Base-by-base conservation (phyloP, 495 filamentous ascomycete genomes). In the Annulohypoxylon maeteangense region DNA sequence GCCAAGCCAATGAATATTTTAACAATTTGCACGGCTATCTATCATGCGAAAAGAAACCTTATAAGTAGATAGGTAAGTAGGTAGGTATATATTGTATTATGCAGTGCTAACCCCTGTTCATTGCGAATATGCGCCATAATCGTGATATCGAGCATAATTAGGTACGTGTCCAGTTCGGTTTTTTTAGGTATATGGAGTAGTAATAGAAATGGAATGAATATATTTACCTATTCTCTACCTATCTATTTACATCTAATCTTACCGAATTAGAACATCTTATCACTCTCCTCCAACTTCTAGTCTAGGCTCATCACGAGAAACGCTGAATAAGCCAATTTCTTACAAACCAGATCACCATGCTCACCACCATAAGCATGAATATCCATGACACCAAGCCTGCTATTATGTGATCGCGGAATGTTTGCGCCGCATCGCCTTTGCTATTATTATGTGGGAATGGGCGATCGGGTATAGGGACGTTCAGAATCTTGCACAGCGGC, bases 391-490 rank as follows among this genome's bases (percentile, higher is more conserved):
- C 22, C 8, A 70, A 3, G 0, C 72, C 75, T 4, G 72, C 75
- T 50, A 71, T 27, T 31, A 75, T 42, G 14, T 77, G 75, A 7
- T 75, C 72, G 20, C 72, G 62, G 40, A 73, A 68, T 18, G 57
- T 70, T 29, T 75, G 73, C 14, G 72, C 69, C 12, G 75, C 75
- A 7, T 72, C 69, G 34, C 65, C 61, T 58, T 77, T 71, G 57
- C 75, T 77, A 55, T 82, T 81, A 53, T 75, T 76, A 31, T 74
- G 75, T 25, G 81, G 81, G 58, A 82, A 81, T 18, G 76, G 72
- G 6, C 44, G 53, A 34, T 78, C 75, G n/a, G 81, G 81, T 51
- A 81, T 55, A 6, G 79, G 76, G 27, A 75, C 65, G 57, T 77
- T 70, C 40, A 82, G 69, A 32, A 82, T 80, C 47, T 70, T 72